Evolutionary conservation across 768 basidiomycete genomes (phyloP), one percentile per base, ranked within the genome.

Genomic region (button mushroom (Agaricus bisporus)): DNA sequence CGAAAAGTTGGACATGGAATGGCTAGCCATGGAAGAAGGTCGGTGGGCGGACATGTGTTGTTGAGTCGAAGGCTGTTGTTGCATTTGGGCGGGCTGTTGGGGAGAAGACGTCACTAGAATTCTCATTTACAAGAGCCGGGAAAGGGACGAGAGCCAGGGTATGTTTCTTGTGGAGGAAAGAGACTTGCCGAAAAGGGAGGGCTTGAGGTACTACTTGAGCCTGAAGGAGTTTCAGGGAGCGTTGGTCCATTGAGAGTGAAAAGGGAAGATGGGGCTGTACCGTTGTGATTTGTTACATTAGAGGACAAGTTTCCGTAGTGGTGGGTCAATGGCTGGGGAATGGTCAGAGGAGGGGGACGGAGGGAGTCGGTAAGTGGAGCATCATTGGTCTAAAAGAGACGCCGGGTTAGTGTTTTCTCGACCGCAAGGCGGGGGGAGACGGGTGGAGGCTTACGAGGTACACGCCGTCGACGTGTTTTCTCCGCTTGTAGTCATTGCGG

Each of bases 131-230:
- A 11, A 11, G 22, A 22, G 22, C 22, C 22, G 2, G 22, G 22
- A 22, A 67, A 67, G 69, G 65, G 68, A 63, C 64, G 68, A 63
- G 58, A 51, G 36, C 57, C 59, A 60, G 7, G 22, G 35, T 18
- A 41, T 48, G 43, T 43, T 44, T 37, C 12, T 29, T 0, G 29
- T 57, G 61, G 59, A 59, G 49, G 59, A 58, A 61, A 57, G 58
- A 59, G 65, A 76, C 77, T 65, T 43, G 87, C 88, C 88, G 88
- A 91, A 75, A 88, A 89, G n/a, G 86, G 85, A 53, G 85, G 84
- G 59, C 83, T 88, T 25, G 85, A 85, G 5, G 85, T 85, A 20
- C 82, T 77, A 63, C 85, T 88, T 17, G 85, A 86, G 17, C 79
- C 82, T 18, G 83, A 84, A 2, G 85, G 84, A 3, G 86, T 85